Conservation (phyloP, 148 eudicot genomes). For the Mesembryanthemum crystallinum region DNA sequence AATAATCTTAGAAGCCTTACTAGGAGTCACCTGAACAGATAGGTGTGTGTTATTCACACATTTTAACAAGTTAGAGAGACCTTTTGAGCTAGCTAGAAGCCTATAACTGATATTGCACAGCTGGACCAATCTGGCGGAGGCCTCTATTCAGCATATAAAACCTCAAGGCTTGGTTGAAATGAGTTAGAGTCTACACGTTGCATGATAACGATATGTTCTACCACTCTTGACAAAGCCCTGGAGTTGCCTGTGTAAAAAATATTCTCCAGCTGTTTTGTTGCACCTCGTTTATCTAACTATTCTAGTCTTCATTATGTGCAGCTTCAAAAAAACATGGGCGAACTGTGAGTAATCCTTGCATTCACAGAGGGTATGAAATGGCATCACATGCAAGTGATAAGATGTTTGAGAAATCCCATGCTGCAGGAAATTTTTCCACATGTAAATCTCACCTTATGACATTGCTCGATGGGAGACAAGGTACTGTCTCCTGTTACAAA, state of each 20-base stretch:
- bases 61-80: neutral
- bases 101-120: no score
- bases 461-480: conserved; percentile 34
- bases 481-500: conserved; percentile 20
- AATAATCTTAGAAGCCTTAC: no score
- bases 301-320: conserved; percentile 18
- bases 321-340: conserved; percentile 25
- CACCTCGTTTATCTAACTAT: neutral
- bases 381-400: no score
- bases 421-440: conserved; percentile 40
- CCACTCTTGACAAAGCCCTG: neutral
- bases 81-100: neutral
- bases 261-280: neutral
- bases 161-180: neutral
- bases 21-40: neutral
- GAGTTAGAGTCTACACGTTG: neutral
- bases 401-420: no score
- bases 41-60: neutral
- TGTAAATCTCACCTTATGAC: conserved; percentile 38
- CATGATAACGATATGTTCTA: neutral
- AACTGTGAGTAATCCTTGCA: conserved; percentile 32
- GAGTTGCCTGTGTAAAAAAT: neutral
- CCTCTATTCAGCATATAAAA: neutral
- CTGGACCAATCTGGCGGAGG: neutral
- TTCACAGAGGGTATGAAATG: conserved; percentile 35